Percentiles rank a stretch among this genome's conserved stretches.
Conservation (phyloP, 169 alveolate species). For the Cystoisospora suis region DNA sequence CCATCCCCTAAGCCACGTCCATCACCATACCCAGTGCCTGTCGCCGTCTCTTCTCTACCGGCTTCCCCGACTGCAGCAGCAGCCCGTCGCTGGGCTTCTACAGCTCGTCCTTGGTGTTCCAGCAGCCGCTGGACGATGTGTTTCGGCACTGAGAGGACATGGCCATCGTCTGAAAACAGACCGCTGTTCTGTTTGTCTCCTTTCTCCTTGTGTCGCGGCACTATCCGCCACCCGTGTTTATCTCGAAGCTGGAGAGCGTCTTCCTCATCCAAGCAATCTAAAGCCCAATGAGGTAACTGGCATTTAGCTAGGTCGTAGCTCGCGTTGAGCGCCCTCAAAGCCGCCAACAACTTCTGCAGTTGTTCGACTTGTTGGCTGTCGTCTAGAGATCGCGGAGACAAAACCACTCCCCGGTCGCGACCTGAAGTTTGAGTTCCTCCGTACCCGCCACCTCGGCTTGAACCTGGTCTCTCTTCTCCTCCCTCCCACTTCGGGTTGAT, state of each 20-base stretch:
- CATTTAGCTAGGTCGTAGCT: not conserved
- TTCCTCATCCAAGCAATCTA: slow-evolving; percentile 4
- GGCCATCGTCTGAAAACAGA: not conserved
- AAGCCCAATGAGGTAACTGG: slow-evolving; percentile 10
- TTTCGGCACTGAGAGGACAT: not conserved
- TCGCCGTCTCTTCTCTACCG: not conserved
- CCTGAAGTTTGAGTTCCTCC: not conserved
- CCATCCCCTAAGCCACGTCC: no score
- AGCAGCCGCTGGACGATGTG: not conserved
- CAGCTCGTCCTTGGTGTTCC: not conserved
- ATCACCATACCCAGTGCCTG: not conserved
- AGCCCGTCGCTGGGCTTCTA: not conserved
- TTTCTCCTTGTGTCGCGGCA: no score
- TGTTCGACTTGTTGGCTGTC: not conserved
- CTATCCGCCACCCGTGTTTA: not conserved
- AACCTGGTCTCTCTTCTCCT: not conserved
- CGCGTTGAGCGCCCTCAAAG: not conserved
- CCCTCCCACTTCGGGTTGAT: not conserved
- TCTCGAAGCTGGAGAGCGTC: not conserved
- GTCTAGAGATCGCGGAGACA: not conserved
- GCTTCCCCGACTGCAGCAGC: not conserved
- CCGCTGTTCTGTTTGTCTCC: not conserved
- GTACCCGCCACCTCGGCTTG: not conserved
- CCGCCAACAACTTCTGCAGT: slow-evolving; percentile 32
- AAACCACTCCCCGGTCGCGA: not conserved